Base-by-base conservation (phyloP, 768 basidiomycete species). In the Agrocybe pediades region DNA sequence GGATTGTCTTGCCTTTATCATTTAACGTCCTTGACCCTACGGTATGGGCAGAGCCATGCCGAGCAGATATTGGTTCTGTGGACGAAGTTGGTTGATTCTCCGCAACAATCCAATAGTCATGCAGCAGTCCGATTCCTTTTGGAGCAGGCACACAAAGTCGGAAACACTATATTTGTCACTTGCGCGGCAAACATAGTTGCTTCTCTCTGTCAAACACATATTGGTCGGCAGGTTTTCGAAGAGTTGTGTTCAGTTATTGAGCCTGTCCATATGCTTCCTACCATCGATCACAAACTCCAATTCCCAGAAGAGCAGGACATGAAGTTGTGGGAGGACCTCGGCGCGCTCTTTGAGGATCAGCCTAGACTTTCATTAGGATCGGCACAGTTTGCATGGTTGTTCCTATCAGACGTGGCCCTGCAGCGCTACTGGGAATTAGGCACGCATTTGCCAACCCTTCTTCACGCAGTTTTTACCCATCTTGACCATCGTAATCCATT, bases 371-470 rank as follows among this genome's bases (percentile, higher is more conserved):
- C 83, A 2, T 74, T 96, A 46, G 90, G 90, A 15, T 84, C 90
- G 0, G 92, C 91, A 13, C 94, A 96, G 64, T 91, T 91, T 64
- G 93, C 95, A 1, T 83, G 94, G 72, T 76, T 96, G 8, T 94
- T 95, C 64, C 70, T 95, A 23, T 81, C 85, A 2, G 90, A 94
- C 57, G 79, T 88, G 27, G 83, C 88, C 0, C 69, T 92, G 24
- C 86, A 89, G 57, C 82, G 87, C 25, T 84, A 82, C 58, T 92
- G 90, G 89, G 88, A 89, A 52, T 72, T 87, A 59, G 78, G 83
- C 48, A 73, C 78, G 9, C 82, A 89, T 50, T 73, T 98, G 9
- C 86, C 91, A 1, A 71, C 81, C 8, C 77, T 97, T 16, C 82
- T 98, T 25, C 90, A 93, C 49, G 84, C 86, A 4, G 73, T 94